Conservation (phyloP, 2,329 filamentous ascomycete genomes). For the Grosmannia serpens region DNA sequence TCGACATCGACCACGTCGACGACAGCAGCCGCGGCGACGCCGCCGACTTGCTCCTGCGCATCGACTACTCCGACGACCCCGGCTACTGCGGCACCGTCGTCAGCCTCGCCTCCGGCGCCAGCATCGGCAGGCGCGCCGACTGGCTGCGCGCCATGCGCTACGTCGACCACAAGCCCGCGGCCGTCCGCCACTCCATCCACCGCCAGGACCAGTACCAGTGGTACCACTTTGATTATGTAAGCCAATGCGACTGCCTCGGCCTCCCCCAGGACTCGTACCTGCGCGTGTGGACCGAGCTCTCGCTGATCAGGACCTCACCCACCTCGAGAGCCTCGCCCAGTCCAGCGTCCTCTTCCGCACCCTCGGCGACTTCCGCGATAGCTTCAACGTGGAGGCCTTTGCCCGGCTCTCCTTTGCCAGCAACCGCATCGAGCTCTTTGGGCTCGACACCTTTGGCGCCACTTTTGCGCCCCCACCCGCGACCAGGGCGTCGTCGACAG, state of each 20-base stretch:
- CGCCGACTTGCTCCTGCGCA: conserved; percentile 18
- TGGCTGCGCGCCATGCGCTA: conserved; percentile 7
- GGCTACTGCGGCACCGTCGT: conserved; percentile 25
- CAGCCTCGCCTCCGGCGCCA: background rate
- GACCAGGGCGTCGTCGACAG: background rate
- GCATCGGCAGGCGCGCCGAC: background rate
- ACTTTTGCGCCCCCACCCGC: background rate
- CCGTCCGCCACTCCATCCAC: conserved; percentile 4
- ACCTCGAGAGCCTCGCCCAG: conserved; percentile 6
- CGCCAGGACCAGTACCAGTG: background rate
- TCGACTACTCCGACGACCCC: conserved; percentile 23
- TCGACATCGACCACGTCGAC: background rate
- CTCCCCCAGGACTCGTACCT: too few relatives aligned
- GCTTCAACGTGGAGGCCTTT: conserved; percentile 6
- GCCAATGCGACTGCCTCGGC: background rate
- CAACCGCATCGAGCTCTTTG: conserved; percentile 2
- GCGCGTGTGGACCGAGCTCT: background rate
- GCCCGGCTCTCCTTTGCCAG: conserved; percentile 5
- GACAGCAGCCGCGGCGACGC: background rate
- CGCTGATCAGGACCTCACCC: background rate
- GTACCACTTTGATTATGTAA: background rate
- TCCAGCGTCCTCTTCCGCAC: conserved; percentile 7
- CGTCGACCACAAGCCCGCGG: conserved; percentile 3
- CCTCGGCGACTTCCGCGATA: conserved; percentile 3
- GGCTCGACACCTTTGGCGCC: conserved; percentile 7